phyloP scores from a whole-genome alignment of 2,329 filamentous ascomycete species.

The Cyphellophora attinorum region DNA sequence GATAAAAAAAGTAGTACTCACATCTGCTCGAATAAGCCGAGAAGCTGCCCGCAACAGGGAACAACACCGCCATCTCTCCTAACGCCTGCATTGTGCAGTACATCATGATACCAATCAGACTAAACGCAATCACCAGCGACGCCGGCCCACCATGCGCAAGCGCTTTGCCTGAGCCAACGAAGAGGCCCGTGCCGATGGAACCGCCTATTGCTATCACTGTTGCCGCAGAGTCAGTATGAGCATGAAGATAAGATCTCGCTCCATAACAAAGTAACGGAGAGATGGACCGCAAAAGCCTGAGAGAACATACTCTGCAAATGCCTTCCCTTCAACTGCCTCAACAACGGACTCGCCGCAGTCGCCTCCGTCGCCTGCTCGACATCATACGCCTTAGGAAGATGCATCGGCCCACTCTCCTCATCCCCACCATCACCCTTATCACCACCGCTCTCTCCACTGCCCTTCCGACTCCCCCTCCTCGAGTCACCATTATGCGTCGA shows the following conservation, averaged over 20 bases:
- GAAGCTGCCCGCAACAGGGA: slow-evolving; percentile 86
- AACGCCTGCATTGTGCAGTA: slow-evolving; percentile 88
- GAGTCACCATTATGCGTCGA: too few species aligned
- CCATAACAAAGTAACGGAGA: too few species aligned
- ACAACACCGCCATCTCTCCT: slow-evolving; percentile 82
- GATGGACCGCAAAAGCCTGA: too few species aligned
- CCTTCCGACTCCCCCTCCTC: too few species aligned
- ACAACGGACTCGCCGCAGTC: slow-evolving; percentile 20
- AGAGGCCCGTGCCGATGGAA: slow-evolving; percentile 81
- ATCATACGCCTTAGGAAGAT: slow-evolving; percentile 20
- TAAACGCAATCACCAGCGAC: slow-evolving; percentile 67
- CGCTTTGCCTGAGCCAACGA: slow-evolving; percentile 70
- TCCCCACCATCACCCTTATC: too few species aligned
- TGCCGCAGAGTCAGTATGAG: too few species aligned
- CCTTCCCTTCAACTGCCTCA: slow-evolving; percentile 21
- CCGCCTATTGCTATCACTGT: slow-evolving; percentile 71
- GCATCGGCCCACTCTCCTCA: slow-evolving; percentile 8
- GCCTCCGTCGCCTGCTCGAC: slow-evolving; percentile 20
- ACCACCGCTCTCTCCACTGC: too few species aligned
- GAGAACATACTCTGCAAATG: slow-evolving; percentile 25
- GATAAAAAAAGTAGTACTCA: too few species aligned
- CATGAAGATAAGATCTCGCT: too few species aligned
- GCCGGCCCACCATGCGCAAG: slow-evolving; percentile 59
- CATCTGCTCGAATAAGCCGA: slow-evolving; percentile 81
- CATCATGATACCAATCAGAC: slow-evolving; percentile 73